Conservation (phyloP, 495 filamentous ascomycete species). For the Melanomma pulvis-pyrius region DNA sequence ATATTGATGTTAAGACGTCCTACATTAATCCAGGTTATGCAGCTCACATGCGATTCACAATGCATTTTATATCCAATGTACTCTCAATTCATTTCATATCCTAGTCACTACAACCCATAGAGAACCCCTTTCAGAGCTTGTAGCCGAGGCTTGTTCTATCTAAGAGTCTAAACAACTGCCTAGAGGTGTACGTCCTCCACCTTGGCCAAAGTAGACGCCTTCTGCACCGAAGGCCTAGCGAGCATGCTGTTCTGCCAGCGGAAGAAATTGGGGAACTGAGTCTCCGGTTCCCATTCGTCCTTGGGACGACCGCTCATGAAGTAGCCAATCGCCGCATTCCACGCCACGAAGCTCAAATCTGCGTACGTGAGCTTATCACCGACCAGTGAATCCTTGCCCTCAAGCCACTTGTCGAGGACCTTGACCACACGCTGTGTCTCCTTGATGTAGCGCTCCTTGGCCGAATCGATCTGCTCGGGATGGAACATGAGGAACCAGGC, state of each 20-base stretch:
- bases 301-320: conserved; percentile 40
- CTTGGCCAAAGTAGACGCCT: conserved; percentile 20
- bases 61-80: too few relatives aligned
- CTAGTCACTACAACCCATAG: too few relatives aligned
- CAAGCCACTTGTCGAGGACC: conserved; percentile 50
- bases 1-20: too few relatives aligned
- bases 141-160: too few relatives aligned
- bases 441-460: conserved; percentile 52
- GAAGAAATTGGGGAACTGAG: conserved; percentile 20
- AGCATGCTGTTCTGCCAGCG: conserved; percentile 28
- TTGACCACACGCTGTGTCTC: conserved; percentile 53
- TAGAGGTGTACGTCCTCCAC: conserved; percentile 17
- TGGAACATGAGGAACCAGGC: conserved; percentile 51
- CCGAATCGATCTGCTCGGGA: conserved; percentile 51
- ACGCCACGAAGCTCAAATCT: conserved; percentile 55
- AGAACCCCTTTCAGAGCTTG: too few relatives aligned
- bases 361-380: conserved; percentile 56
- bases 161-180: too few relatives aligned
- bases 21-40: too few relatives aligned
- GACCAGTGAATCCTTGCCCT: conserved; percentile 49
- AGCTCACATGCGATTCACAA: too few relatives aligned
- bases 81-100: too few relatives aligned
- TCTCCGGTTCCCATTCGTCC: conserved; percentile 46
- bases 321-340: conserved; percentile 28
- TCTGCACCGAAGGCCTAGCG: conserved; percentile 23